Evolutionary conservation across 495 filamentous ascomycete species (phyloP).

Genomic region (Thozetella sp.): DNA sequence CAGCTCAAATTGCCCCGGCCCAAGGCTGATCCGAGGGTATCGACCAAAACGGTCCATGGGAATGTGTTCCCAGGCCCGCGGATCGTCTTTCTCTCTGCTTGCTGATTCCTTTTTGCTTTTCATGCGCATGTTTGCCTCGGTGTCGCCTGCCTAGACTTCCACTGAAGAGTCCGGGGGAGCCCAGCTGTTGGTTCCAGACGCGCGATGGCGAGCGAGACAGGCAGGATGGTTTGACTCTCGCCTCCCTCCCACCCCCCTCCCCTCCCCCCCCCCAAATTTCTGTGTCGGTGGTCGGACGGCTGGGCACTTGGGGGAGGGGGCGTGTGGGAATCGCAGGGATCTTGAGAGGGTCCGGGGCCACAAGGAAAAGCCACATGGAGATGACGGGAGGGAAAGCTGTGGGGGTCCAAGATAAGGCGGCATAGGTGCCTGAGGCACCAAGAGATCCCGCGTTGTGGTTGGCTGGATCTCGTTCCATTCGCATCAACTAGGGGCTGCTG

Average conservation of each 20-base stretch:
- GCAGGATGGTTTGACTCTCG: too few species aligned
- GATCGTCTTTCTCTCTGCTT: too few species aligned
- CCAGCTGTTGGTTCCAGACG: constrained; percentile 1
- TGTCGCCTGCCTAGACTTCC: not conserved
- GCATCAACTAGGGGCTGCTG: not conserved
- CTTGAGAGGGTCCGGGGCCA: not conserved
- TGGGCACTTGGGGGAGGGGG: constrained; percentile 20
- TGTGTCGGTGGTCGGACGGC: constrained; percentile 17
- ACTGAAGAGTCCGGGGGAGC: not conserved
- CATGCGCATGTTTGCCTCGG: not conserved
- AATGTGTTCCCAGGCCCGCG: too few species aligned
- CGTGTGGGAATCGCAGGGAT: constrained; percentile 14
- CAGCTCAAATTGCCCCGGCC: not conserved
- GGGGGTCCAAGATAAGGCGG: constrained; percentile 34
- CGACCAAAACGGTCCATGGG: not conserved
- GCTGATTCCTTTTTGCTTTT: too few species aligned
- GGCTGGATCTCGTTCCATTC: not conserved
- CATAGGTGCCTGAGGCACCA: constrained; percentile 16
- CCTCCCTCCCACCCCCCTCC: too few species aligned
- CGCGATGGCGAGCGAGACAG: constrained; percentile 24
- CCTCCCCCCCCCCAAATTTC: too few species aligned
- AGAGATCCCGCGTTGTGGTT: not conserved
- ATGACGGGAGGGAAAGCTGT: constrained; percentile 16
- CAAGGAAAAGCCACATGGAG: constrained; percentile 28
- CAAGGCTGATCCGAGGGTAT: not conserved